Evolutionary conservation across 176 grass and related monocot genomes (phyloP).

Genomic region (Triticum monococcum): DNA sequence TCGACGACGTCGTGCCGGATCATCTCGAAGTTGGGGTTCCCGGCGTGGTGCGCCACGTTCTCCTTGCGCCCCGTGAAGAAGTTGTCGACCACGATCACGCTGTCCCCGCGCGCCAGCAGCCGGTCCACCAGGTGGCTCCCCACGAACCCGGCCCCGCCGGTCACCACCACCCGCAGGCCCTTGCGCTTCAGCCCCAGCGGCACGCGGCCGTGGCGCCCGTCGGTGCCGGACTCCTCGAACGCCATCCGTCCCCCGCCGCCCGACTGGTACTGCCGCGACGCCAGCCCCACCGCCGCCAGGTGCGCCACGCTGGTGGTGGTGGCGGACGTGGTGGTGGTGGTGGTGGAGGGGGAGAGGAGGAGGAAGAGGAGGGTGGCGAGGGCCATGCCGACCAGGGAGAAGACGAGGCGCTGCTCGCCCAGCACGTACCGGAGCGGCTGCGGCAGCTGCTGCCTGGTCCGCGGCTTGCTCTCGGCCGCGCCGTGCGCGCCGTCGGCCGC

Average conservation of each 20-base stretch:
- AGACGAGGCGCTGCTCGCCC: conserved; percentile 64
- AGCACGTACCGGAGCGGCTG: conserved; percentile 47
- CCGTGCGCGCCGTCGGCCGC: conserved; percentile 4
- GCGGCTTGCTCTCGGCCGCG: conserved; percentile 34
- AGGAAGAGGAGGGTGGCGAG: conserved; percentile 47
- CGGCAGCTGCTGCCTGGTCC: conserved; percentile 7
- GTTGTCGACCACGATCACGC: conserved; percentile 93
- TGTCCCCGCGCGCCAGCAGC: conserved; percentile 65
- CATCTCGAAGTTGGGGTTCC: conserved; percentile 68
- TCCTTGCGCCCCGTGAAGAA: conserved; percentile 86
- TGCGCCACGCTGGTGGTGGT: conserved; percentile 6
- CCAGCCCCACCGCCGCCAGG: conserved; percentile 18
- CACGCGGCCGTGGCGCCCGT: conserved; percentile 36
- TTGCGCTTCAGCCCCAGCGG: conserved; percentile 68
- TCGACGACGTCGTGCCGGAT: conserved; percentile 91
- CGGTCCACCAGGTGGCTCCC: conserved; percentile 90
- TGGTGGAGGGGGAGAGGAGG: conserved; percentile 8
- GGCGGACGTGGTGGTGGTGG: neutral
- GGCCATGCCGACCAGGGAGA: conserved; percentile 63
- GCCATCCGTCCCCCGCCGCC: conserved; percentile 5
- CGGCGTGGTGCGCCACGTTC: conserved; percentile 78
- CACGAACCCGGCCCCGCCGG: conserved; percentile 82
- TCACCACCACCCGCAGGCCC: conserved; percentile 66
- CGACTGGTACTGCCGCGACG: conserved; percentile 4
- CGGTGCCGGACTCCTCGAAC: neutral